phyloP scores from a whole-genome alignment of 805 yeast species.

The Pichia paraexigua region DNA sequence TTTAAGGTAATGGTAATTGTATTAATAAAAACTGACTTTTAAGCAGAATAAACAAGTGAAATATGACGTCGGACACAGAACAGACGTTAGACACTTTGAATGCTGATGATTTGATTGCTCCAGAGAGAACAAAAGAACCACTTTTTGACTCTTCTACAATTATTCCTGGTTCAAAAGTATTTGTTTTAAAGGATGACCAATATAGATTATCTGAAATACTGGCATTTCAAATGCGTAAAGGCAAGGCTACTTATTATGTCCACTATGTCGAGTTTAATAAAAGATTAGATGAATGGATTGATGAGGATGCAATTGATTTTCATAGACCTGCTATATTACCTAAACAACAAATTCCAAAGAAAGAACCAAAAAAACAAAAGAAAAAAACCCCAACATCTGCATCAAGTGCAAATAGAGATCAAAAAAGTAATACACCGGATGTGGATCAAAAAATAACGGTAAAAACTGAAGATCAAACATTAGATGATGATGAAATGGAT shows the following conservation, averaged over 20 bases:
- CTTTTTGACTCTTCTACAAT: slow-evolving; percentile 40
- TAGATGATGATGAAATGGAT: slow-evolving; percentile 64
- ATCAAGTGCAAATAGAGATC: background rate
- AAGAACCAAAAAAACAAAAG: slow-evolving; percentile 33
- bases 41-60: background rate
- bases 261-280: slow-evolving; percentile 94
- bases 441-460: slow-evolving; percentile 3
- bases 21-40: no score
- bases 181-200: slow-evolving; percentile 73
- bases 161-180: slow-evolving; percentile 72
- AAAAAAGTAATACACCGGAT: slow-evolving; percentile 13
- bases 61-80: slow-evolving; percentile 27
- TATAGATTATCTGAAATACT: slow-evolving; percentile 78
- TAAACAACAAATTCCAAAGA: slow-evolving; percentile 43
- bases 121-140: slow-evolving; percentile 22
- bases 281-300: slow-evolving; percentile 94
- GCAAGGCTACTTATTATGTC: slow-evolving; percentile 76
- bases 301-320: slow-evolving; percentile 61
- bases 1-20: no score
- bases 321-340: slow-evolving; percentile 67
- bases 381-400: slow-evolving; percentile 23
- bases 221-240: slow-evolving; percentile 66
- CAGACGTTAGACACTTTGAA: slow-evolving; percentile 23
- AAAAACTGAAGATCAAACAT: slow-evolving; percentile 4
- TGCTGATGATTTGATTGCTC: slow-evolving; percentile 25